Evolutionary conservation across 805 yeast species (phyloP), one percentile per base, ranked within the genome.

Genomic region (Nakazawaea sp.): DNA sequence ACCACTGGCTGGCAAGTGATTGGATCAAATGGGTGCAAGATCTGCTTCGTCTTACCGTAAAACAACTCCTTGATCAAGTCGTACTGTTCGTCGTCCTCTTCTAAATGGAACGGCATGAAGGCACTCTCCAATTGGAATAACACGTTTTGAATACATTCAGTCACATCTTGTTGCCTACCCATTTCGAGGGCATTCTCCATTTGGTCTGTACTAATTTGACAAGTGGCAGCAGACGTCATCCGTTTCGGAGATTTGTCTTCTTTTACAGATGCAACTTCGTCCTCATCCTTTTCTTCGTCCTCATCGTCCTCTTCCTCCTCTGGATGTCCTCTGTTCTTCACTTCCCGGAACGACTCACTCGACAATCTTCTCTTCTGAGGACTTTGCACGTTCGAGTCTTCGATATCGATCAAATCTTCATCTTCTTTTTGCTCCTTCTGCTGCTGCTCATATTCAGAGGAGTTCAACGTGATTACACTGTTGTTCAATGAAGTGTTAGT

Each of bases 141-240:
- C 6, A 92, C 97, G 55, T 92, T 92, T 38, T 89, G 95, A 51
- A 90, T 88, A 57, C 97, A 90, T 55, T 92, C 98, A 0, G 97
- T 88, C 15, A 92, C 97, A 63, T 92, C 98, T 56, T 92, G 98
- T 55, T 92, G 98, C 45, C 95, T 68, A 2, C 96, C 95, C 51
- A 80, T 66, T 51, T 85, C 89, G 36, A 81, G 65, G 0, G 92
- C 79, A 48, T 79, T 73, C 40, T 77, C 88, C 58, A 82, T 70
- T 50, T 81, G 87, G 43, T 78, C 84, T 4, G 75, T 60, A 42
- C 70, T 64, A 11, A 73, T 73, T 27, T 33, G 33, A 20, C 41
- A 38, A 29, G 34, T 29, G 12, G 40, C 39, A 7, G 42, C 39
- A 10, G 42, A 23, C 2, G 32, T 23, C 16, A 12, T 17, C 33